Conservation (phyloP, 1,284 basidiomycete species). For the Ganoderma lucidum region DNA sequence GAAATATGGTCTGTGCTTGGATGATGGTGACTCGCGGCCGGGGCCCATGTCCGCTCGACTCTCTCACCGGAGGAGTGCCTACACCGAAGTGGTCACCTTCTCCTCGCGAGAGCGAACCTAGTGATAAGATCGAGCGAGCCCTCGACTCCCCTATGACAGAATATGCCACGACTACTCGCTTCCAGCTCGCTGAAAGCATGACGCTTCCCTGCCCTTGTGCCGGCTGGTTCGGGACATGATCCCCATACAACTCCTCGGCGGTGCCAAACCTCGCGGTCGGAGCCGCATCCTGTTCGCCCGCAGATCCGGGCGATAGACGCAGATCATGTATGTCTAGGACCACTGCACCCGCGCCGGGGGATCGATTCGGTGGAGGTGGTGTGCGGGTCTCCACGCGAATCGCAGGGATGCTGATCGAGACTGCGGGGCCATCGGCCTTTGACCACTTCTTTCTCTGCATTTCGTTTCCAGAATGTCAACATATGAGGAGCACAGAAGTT, state of each 20-base stretch:
- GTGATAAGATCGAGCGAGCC: constrained; percentile 42
- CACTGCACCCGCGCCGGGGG: constrained; percentile 69
- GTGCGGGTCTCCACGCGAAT: constrained; percentile 69
- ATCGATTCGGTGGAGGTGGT: constrained; percentile 51
- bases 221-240: not conserved
- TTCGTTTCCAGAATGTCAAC: not conserved
- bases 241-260: constrained; percentile 28
- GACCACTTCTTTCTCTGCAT: constrained; percentile 20
- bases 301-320: constrained; percentile 47
- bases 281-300: constrained; percentile 31
- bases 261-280: constrained; percentile 52
- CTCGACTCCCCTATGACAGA: constrained; percentile 46
- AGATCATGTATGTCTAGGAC: constrained; percentile 71
- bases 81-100: constrained; percentile 25
- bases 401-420: constrained; percentile 54
- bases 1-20: constrained; percentile 13
- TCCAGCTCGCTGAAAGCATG: constrained; percentile 50
- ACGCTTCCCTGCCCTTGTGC: constrained; percentile 26
- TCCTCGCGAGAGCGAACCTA: constrained; percentile 37
- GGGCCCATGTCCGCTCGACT: constrained; percentile 12
- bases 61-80: constrained; percentile 21
- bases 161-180: constrained; percentile 57
- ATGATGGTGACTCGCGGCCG: constrained; percentile 24
- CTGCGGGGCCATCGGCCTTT: constrained; percentile 27
- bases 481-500: not conserved